Evolutionary conservation across 306 rosid genomes (phyloP), one percentile per base, ranked within the genome.

Genomic region (Prunus davidiana): DNA sequence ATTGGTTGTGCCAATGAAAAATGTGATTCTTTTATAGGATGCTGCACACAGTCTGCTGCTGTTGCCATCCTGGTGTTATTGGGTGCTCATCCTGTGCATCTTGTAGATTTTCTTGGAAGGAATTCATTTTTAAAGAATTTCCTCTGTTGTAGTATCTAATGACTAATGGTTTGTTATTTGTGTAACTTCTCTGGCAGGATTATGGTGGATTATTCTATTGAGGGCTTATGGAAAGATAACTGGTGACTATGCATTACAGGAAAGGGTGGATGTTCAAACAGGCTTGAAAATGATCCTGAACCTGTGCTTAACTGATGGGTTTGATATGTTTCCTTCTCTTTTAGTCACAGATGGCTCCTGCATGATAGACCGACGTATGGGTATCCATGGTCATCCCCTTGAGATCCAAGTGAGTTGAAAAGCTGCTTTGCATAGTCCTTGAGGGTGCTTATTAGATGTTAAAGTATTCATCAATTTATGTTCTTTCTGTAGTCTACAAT

Each of bases 291-390:
- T 96, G 99, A 92, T 96, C 69, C 91, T 96, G 67, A 87, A 89
- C 84, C 81, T 95, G 82, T 95, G 97, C 81, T 87, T 95, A 81
- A 70, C 93, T 3, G 98, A 96, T 82, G 99, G 97, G 20, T 96
- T 96, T 43, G 98, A 91, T 60, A 89, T 96, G 98, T 92, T 96
- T 80, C 99, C 99, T 57, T 92, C 99, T 16, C 88, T 92, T 56
- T 82, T 96, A 61, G 99, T 96, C 79, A 96, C 99, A 2, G 99
- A 95, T 84, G 99, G 99, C 70, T 95, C 99, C 71, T 95, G 99
- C 85, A 96, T 96, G 99, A 92, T 96, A 75, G 99, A 96, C 81
- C 93, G 97, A 38, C 88, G 98, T 57, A 96, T 96, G 99, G 99
- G 99, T 43, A 96, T 91, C 81, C 98, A 92, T 77, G 99, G 99